Percentiles rank a stretch among this genome's conserved stretches.
These are phyloP conservation scores for Fusarium solani-melongenae DNA, from an alignment of 2,329 filamentous ascomycete genomes.

Conservation along the genomic window DNA sequence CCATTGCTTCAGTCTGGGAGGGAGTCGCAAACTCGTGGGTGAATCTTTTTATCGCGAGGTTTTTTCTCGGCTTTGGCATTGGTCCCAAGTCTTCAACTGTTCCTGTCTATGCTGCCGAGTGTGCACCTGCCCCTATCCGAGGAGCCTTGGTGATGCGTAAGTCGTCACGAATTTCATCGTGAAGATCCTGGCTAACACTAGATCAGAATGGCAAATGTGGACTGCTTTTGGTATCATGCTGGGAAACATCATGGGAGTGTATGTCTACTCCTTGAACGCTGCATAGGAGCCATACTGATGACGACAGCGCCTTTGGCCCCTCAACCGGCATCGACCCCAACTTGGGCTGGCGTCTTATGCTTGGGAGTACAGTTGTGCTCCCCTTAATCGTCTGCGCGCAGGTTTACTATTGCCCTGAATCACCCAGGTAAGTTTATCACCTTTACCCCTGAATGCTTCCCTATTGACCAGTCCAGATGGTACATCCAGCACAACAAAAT, in stretches of 20 bases:
- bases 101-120: conserved; percentile 1
- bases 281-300: not conserved
- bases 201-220: not conserved
- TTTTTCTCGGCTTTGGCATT: not conserved
- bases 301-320: not conserved
- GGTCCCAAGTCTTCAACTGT: conserved; percentile 1
- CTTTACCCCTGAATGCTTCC: not conserved
- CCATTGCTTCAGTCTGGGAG: not conserved
- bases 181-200: too few species aligned
- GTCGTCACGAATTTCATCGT: not conserved
- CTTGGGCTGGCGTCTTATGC: not conserved
- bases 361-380: not conserved
- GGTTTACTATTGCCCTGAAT: not conserved
- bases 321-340: not conserved
- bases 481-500: conserved; percentile 1
- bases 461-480: not conserved
- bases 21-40: not conserved
- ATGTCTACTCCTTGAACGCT: not conserved
- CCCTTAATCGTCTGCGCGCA: not conserved
- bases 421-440: not conserved
- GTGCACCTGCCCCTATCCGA: not conserved
- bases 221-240: conserved; percentile 1
- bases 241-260: conserved; percentile 4
- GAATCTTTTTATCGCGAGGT: not conserved
- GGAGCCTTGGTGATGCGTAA: conserved; percentile 1